These are phyloP conservation scores for Gossypium gossypioides DNA, from an alignment of 441 rosid species.

Conservation along the genomic window DNA sequence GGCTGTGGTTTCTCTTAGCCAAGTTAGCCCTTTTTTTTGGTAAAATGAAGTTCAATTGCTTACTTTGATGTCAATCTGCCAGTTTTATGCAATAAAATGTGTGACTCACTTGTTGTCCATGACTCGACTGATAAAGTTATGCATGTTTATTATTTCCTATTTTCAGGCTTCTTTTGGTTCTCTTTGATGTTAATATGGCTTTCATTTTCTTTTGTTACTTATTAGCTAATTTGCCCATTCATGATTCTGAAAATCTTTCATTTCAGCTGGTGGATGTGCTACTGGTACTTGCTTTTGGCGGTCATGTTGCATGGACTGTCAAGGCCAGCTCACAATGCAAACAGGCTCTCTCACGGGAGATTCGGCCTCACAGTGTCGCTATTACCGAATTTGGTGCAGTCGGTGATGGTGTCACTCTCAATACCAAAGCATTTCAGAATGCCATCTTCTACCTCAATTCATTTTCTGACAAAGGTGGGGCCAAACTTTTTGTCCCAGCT, in stretches of 20 bases:
- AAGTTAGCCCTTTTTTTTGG: conserved; percentile 1
- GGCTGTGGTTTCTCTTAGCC: conserved; percentile 12
- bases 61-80: conserved; percentile 13
- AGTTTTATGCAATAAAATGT: conserved; percentile 14
- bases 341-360: conserved; percentile 24
- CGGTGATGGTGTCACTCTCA: conserved; percentile 87
- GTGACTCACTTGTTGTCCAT: conserved; percentile 17
- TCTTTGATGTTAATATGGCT: conserved; percentile 6
- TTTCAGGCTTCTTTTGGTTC: conserved; percentile 11
- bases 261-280: conserved; percentile 66
- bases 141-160: conserved; percentile 5
- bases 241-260: conserved; percentile 13
- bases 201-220: conserved; percentile 5
- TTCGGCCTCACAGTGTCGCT: conserved; percentile 85
- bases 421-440: conserved; percentile 95
- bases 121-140: conserved; percentile 19
- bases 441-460: conserved; percentile 95
- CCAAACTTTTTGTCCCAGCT: conserved; percentile 88
- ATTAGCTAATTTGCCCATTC: not conserved
- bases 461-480: conserved; percentile 91
- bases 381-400: conserved; percentile 95
- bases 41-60: conserved; percentile 26
- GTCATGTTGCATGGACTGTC: conserved; percentile 40
- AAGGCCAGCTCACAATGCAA: conserved; percentile 50
- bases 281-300: conserved; percentile 44